Evolutionary conservation across 2,329 filamentous ascomycete species (phyloP), one percentile per base, ranked within the genome.

Genomic region (Sporothrix curviconia): DNA sequence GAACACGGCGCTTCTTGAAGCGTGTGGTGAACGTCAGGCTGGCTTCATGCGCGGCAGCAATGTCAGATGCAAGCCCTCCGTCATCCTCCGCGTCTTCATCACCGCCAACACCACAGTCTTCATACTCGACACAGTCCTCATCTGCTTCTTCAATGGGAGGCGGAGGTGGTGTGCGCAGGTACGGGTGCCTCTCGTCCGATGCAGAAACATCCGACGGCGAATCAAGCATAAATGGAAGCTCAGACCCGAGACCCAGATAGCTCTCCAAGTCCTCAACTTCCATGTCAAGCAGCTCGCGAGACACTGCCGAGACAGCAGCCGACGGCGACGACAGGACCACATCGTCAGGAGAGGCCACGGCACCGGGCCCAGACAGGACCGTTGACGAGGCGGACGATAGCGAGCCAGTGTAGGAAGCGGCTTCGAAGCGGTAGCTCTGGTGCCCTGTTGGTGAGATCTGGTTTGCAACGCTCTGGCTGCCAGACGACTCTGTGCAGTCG

Each of bases 271-370:
- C 71, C 15, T 73, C 74, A 0, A 76, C 60, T 39, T 74, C 71
- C 34, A 70, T 64, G 37, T 73, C 68, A 25, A 77, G 70, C 50
- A 83, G 70, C 64, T 81, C 77, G 34, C 72, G 71, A 52, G 78
- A 76, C 2, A 76, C 78, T n/a, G 79, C 80, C 1, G 72, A 73
- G 1, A 80, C 80, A 0, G 81, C 81, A 1, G 80, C 77, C 32
- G 80, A 82, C 5, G 77, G 76, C 46, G 71, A 72, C 0, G 75
- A 70, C 49, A 80, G 65, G 51, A 75, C 68, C 46, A 76, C 69
- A 14, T 70, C 66, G 40, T 66, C 67, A 2, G 61, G 55, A 12
- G 57, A 43, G 0, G 56, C 57, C 12, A 60, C 58, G 1, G 56
- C 58, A 19, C 50, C 14, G 2, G 59, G 52, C 1, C 55, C 56